phyloP scores from a whole-genome alignment of 495 filamentous ascomycete genomes.

The Umbilicaria muhlenbergii region DNA sequence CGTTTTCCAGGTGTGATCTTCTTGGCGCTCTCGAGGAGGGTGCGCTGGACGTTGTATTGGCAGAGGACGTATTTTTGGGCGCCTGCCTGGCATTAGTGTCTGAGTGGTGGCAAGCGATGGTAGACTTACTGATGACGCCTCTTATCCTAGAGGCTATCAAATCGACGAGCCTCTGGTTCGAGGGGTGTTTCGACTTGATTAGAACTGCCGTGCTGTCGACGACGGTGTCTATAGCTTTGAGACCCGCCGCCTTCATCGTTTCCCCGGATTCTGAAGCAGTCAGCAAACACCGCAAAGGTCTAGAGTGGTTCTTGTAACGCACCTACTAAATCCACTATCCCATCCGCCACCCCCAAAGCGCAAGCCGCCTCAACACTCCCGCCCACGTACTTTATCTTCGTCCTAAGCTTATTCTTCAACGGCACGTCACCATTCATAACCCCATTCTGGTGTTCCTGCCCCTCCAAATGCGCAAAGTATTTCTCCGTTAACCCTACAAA shows the following conservation, averaged over 20 bases:
- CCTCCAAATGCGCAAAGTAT: slow-evolving; percentile 71
- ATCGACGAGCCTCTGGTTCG: slow-evolving; percentile 60
- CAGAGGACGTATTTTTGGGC: slow-evolving; percentile 89
- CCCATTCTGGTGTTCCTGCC: slow-evolving; percentile 5
- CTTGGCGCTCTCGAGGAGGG: slow-evolving; percentile 46
- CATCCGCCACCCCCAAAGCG: slow-evolving; percentile 87
- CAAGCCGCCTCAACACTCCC: slow-evolving; percentile 96
- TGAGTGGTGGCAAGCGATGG: background rate
- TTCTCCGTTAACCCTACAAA: slow-evolving; percentile 67
- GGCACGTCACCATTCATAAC: slow-evolving; percentile 18
- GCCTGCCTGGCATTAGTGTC: slow-evolving; percentile 26
- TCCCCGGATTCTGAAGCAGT: slow-evolving; percentile 70
- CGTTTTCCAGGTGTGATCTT: slow-evolving; percentile 88
- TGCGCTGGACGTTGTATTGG: slow-evolving; percentile 81
- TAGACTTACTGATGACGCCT: slow-evolving; percentile 68
- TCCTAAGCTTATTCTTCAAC: slow-evolving; percentile 38
- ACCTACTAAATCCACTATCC: slow-evolving; percentile 97
- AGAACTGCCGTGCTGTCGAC: slow-evolving; percentile 73
- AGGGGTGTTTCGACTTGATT: slow-evolving; percentile 80
- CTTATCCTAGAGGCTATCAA: slow-evolving; percentile 69
- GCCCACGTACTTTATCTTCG: slow-evolving; percentile 82
- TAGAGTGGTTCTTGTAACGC: slow-evolving; percentile 18
- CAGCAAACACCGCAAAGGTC: slow-evolving; percentile 1
- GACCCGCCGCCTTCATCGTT: slow-evolving; percentile 94
- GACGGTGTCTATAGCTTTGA: slow-evolving; percentile 91